Conservation (phyloP, 2,329 filamentous ascomycete species). For the Colletotrichum euphorbiae region DNA sequence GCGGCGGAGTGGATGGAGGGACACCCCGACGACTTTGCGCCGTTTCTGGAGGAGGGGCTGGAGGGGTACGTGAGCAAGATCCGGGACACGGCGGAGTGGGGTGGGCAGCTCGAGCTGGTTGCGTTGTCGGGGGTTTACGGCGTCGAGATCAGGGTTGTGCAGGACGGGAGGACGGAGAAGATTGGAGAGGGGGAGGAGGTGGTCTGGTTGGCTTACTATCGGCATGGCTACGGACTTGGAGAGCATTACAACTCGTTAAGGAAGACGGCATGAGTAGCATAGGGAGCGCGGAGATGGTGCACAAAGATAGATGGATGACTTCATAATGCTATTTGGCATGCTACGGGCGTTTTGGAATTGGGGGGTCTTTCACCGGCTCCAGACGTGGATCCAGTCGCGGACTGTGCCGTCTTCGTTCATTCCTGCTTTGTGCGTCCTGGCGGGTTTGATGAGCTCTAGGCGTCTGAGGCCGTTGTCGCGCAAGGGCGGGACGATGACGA, state of each 20-base stretch:
- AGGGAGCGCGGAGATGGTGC: conserved; percentile 13
- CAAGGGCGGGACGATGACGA: conserved; percentile 58
- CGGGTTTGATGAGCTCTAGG: conserved; percentile 62
- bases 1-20: conserved; percentile 82
- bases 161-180: conserved; percentile 83
- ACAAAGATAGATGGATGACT: not conserved
- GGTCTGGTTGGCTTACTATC: conserved; percentile 93
- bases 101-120: conserved; percentile 89
- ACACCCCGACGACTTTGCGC: conserved; percentile 83
- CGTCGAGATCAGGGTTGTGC: conserved; percentile 85
- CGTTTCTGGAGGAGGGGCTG: conserved; percentile 87
- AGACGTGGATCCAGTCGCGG: conserved; percentile 66
- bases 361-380: conserved; percentile 51
- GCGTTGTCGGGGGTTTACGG: conserved; percentile 86
- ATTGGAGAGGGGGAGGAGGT: conserved; percentile 68
- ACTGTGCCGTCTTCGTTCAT: conserved; percentile 58
- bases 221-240: conserved; percentile 91
- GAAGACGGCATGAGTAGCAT: conserved; percentile 48
- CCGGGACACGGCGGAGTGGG: conserved; percentile 92
- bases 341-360: not conserved
- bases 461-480: conserved; percentile 54
- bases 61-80: conserved; percentile 80
- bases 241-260: conserved; percentile 96
- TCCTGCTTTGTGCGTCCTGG: conserved; percentile 61
- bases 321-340: not conserved